Percentiles rank a stretch among this genome's conserved stretches.
Conservation (phyloP, 1,139 yeast species). For the Blastobotrys apis region DNA sequence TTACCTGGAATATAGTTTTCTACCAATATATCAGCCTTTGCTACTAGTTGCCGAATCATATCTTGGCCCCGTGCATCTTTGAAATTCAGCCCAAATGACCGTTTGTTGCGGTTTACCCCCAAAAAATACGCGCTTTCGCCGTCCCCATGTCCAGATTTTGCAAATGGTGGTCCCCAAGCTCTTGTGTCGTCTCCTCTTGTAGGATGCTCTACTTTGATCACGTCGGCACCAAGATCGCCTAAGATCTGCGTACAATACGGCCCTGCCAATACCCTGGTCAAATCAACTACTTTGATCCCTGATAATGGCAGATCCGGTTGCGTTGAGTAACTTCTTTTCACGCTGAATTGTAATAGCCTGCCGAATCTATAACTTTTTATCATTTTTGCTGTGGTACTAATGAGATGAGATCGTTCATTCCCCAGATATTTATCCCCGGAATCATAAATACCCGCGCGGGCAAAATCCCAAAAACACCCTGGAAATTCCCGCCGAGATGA, state of each 20-base stretch:
- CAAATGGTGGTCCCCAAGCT: conserved; percentile 45
- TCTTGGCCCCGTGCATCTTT: conserved; percentile 35
- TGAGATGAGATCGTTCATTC: no score
- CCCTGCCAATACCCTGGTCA: conserved; percentile 43
- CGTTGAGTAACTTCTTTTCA: no score
- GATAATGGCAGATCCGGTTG: conserved; percentile 27
- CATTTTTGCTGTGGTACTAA: no score
- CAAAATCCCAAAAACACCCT: no score
- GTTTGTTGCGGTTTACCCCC: conserved; percentile 39
- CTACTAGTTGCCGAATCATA: conserved; percentile 32
- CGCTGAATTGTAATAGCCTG: no score
- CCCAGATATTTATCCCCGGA: no score
- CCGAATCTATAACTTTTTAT: no score
- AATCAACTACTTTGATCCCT: conserved; percentile 39
- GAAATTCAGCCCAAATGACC: conserved; percentile 39
- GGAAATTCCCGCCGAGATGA: no score
- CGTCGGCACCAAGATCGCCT: conserved; percentile 43
- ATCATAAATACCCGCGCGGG: no score
- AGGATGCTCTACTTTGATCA: conserved; percentile 42
- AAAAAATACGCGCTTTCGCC: conserved; percentile 41
- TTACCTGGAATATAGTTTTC: conserved; percentile 43
- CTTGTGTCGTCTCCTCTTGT: conserved; percentile 43
- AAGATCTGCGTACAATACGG: conserved; percentile 42
- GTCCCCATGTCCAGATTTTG: conserved; percentile 22
- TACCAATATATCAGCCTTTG: conserved; percentile 38